These are phyloP conservation scores for Zygotorulaspora chibaensis DNA, from an alignment of 805 yeast genomes.

Conservation along the genomic window DNA sequence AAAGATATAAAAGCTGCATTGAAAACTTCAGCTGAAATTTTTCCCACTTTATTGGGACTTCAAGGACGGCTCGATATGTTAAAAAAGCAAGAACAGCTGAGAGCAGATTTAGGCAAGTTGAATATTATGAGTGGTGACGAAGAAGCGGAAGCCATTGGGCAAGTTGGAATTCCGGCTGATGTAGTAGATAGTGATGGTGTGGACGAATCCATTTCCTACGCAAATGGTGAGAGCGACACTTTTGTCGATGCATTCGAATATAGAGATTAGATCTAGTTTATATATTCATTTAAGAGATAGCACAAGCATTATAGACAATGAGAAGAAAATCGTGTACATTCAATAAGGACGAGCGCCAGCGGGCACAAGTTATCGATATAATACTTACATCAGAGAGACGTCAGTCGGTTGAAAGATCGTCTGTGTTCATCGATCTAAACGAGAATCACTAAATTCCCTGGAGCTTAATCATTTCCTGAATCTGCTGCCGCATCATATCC, in stretches of 20 bases:
- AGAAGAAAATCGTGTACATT: no score
- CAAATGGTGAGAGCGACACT: conserved; percentile 45
- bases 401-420: no score
- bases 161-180: conserved; percentile 35
- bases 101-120: conserved; percentile 47
- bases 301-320: not conserved
- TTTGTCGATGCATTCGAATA: conserved; percentile 38
- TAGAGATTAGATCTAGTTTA: not conserved
- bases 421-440: no score
- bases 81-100: conserved; percentile 66
- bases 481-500: conserved; percentile 76
- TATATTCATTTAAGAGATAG: not conserved
- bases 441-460: conserved; percentile 41
- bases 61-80: conserved; percentile 84
- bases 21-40: conserved; percentile 48
- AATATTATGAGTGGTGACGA: conserved; percentile 32
- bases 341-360: no score
- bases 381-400: no score
- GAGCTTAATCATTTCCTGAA: conserved; percentile 75
- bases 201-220: conserved; percentile 33
- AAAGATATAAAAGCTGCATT: conserved; percentile 56
- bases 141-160: conserved; percentile 32
- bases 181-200: conserved; percentile 41
- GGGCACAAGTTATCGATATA: no score
- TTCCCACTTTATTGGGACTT: conserved; percentile 68